Evolutionary conservation across 129 eudicot genomes (phyloP).

Genomic region (Flaveria bidentis): DNA sequence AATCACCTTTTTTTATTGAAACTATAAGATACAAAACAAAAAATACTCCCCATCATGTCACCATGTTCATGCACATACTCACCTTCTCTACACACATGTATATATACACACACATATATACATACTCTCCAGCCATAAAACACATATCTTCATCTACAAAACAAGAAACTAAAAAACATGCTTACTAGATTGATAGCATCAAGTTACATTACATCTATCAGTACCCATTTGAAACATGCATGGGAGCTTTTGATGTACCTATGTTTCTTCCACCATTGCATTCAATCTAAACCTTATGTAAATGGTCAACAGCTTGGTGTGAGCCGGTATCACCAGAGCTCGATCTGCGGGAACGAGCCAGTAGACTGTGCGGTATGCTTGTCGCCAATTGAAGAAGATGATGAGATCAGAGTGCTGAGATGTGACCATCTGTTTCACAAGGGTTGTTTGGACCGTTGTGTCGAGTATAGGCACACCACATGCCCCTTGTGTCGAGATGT

Average conservation of each 20-base stretch:
- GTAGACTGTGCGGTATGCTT: conserved; percentile 48
- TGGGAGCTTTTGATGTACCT: conserved; percentile 34
- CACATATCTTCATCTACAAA: not conserved
- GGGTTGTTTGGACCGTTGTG: conserved; percentile 48
- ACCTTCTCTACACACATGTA: conserved; percentile 4
- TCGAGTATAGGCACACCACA: conserved; percentile 35
- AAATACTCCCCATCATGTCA: not conserved
- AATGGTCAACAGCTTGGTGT: conserved; percentile 3
- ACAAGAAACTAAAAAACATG: conserved; percentile 14
- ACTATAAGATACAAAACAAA: not conserved
- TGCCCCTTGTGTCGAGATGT: conserved; percentile 50
- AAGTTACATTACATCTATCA: conserved; percentile 6
- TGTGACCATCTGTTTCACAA: conserved; percentile 50
- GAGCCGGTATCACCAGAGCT: conserved; percentile 26
- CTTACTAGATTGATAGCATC: conserved; percentile 27
- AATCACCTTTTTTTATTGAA: not conserved
- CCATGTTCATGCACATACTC: conserved; percentile 9
- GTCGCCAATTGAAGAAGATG: conserved; percentile 37
- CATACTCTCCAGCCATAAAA: not conserved
- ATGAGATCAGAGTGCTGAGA: conserved; percentile 39
- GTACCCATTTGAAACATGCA: conserved; percentile 30
- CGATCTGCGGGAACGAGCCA: conserved; percentile 12
- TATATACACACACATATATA: not conserved
- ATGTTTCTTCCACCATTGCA: conserved; percentile 37
- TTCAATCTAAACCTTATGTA: conserved; percentile 6